Evolutionary conservation across 441 rosid species (phyloP), one percentile per base, ranked within the genome.

Genomic region (Daphne laureola): DNA sequence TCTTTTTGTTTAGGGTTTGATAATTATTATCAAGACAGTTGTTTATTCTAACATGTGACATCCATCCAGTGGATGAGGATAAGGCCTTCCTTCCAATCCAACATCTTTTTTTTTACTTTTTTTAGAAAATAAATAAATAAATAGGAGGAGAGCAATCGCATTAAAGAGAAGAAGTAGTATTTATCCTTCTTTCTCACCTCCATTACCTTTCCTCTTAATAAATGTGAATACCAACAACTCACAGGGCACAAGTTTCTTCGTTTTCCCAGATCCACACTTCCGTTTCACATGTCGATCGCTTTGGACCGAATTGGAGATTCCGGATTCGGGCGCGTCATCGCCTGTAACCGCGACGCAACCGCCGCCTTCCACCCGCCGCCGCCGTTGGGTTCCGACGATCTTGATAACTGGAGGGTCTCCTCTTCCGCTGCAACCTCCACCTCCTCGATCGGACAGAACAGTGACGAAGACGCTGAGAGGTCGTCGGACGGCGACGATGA

Each of bases 51-150:
- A 60, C 35, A 27, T 27, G n/a, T n/a, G 7, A 31, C 38, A 31
- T 31, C 38, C 64, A 53, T 51, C 9, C 49, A 43, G 72, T 66
- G 77, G 83, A 73, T 66, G 56, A 77, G 81, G 83, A 77, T 77
- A 75, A 80, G 80, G 44, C 62, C 16, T 17, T 12, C 21, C 8
- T 42, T 54, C 26, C 15, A 1, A 13, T 21, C 42, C 13, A 3
- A 23, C 40, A 13, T 14, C 5, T 36, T 27, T 56, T 40, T 61
- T 12, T 36, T 46, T 6, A 18, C 23, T 45, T 18, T 38, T 49
- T 25, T 11, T 38, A 21, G 25, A 2, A 21, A 21, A 21, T 21
- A 21, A 21, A 21, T 21, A 21, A 21, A 21, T 38, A 17, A 52
- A 23, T 31, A 23, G 17, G 17, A 13, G 14, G 9, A 8, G 36